Evolutionary conservation across 352 stramenopile genomes (phyloP).

Genomic region (Blastocystis sp.): DNA sequence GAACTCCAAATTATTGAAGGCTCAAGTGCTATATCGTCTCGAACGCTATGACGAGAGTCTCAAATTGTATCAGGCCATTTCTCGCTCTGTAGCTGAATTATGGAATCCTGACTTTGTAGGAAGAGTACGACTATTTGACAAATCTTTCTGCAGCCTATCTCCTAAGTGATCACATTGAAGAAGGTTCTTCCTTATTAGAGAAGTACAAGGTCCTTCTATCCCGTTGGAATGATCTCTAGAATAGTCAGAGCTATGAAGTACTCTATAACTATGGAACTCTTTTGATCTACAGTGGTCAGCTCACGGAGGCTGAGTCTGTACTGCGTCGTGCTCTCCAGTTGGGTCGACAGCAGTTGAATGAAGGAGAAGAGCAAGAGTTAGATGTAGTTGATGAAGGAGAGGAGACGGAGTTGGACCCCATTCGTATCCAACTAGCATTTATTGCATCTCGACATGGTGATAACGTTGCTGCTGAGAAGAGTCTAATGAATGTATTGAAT

Average conservation of each 20-base stretch:
- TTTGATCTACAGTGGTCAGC: slow-evolving; percentile 2
- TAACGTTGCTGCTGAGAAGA: background rate
- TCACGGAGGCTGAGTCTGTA: background rate
- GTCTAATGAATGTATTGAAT: background rate
- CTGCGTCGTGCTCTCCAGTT: slow-evolving; percentile 3
- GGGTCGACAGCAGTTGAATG: slow-evolving; percentile 20
- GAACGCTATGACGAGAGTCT: slow-evolving; percentile 55
- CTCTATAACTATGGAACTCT: slow-evolving; percentile 56
- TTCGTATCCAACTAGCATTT: slow-evolving; percentile 45
- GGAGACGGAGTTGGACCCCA: slow-evolving; percentile 36
- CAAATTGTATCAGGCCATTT: background rate
- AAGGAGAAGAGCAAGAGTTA: slow-evolving; percentile 4
- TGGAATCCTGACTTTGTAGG: background rate
- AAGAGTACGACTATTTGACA: slow-evolving; percentile 44
- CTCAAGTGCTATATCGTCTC: slow-evolving; percentile 47
- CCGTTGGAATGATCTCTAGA: background rate
- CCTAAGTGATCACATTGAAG: background rate
- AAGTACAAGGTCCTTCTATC: background rate
- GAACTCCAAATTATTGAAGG: slow-evolving; percentile 29
- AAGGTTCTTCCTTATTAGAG: slow-evolving; percentile 26
- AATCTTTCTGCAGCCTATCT: slow-evolving; percentile 40
- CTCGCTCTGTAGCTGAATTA: background rate
- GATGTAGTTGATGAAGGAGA: slow-evolving; percentile 8
- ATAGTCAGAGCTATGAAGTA: slow-evolving; percentile 38
- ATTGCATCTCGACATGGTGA: background rate